Conservation (phyloP, 495 filamentous ascomycete species). For the Lentithecium fluviatile region DNA sequence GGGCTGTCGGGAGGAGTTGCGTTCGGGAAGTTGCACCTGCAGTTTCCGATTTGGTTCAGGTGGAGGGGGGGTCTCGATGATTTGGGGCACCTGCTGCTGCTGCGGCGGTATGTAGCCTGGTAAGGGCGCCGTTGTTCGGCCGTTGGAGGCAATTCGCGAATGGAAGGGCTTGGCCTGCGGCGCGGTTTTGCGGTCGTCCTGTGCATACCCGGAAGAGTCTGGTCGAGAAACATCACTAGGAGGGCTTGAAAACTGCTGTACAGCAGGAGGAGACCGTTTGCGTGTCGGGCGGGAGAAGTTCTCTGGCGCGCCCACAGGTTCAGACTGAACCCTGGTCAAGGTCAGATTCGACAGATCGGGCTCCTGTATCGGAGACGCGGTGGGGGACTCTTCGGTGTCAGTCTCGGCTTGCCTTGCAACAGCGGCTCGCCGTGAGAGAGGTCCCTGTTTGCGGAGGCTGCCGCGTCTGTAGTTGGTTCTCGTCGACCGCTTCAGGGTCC, state of each 20-base stretch:
- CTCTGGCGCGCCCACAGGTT: slow-evolving; percentile 54
- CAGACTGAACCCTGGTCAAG: slow-evolving; percentile 71
- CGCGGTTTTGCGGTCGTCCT: slow-evolving; percentile 18
- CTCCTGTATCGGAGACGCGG: slow-evolving; percentile 46
- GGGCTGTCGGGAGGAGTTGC: slow-evolving; percentile 40
- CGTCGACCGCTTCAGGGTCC: slow-evolving; percentile 82
- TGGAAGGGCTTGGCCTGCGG: slow-evolving; percentile 39
- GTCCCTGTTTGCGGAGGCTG: slow-evolving; percentile 71
- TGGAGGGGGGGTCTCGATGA: slow-evolving; percentile 45
- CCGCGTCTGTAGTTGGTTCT: slow-evolving; percentile 89
- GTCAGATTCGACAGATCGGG: slow-evolving; percentile 47
- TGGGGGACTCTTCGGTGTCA: slow-evolving; percentile 55
- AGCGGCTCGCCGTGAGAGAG: slow-evolving; percentile 68
- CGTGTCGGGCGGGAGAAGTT: slow-evolving; percentile 39
- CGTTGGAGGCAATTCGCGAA: slow-evolving; percentile 45
- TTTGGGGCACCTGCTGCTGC: slow-evolving; percentile 39
- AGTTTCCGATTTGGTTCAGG: slow-evolving; percentile 23
- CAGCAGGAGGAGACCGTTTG: slow-evolving; percentile 26
- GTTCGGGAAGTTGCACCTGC: slow-evolving; percentile 38
- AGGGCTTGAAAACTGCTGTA: slow-evolving; percentile 2
- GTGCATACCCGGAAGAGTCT: slow-evolving; percentile 6
- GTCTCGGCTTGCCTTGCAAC: slow-evolving; percentile 57
- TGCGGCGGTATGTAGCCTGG: slow-evolving; percentile 38
- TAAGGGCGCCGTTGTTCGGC: slow-evolving; percentile 45
- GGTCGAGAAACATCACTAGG: slow-evolving; percentile 13